These are phyloP conservation scores for Iris pallida DNA, from an alignment of 116 monocot species.

Conservation along the genomic window DNA sequence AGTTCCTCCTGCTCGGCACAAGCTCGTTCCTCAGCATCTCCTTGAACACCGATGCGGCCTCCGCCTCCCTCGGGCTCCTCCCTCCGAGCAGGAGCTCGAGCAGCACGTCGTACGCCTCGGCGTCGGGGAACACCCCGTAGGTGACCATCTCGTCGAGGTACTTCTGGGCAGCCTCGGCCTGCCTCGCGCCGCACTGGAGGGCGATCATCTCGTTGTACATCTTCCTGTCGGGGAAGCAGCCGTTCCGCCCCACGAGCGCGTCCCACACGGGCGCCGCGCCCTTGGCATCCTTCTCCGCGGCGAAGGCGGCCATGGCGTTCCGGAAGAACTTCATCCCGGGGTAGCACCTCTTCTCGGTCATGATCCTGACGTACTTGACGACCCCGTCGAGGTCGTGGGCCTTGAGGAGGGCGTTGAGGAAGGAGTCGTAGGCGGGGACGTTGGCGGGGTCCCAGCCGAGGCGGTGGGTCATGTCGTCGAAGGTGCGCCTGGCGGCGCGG, in stretches of 20 bases:
- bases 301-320: conserved; percentile 23
- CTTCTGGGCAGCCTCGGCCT: conserved; percentile 18
- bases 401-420: conserved; percentile 30
- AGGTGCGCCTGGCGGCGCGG: conserved; percentile 21
- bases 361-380: conserved; percentile 21
- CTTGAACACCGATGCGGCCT: conserved; percentile 29
- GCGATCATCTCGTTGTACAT: conserved; percentile 53
- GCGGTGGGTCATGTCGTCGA: conserved; percentile 47
- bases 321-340: conserved; percentile 59
- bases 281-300: conserved; percentile 12
- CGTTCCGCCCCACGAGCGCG: conserved; percentile 26
- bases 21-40: conserved; percentile 80
- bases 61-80: conserved; percentile 22
- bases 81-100: conserved; percentile 35
- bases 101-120: conserved; percentile 43
- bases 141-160: conserved; percentile 61
- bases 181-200: conserved; percentile 22
- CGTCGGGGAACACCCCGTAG: conserved; percentile 48
- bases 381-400: conserved; percentile 24
- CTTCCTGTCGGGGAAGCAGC: conserved; percentile 24
- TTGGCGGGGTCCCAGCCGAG: conserved; percentile 48
- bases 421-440: conserved; percentile 58
- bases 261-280: conserved; percentile 40
- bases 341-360: conserved; percentile 34
- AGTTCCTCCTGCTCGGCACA: conserved; percentile 29